Evolutionary conservation across 2,329 filamentous ascomycete genomes (phyloP).

Genomic region (Curvularia sp.): DNA sequence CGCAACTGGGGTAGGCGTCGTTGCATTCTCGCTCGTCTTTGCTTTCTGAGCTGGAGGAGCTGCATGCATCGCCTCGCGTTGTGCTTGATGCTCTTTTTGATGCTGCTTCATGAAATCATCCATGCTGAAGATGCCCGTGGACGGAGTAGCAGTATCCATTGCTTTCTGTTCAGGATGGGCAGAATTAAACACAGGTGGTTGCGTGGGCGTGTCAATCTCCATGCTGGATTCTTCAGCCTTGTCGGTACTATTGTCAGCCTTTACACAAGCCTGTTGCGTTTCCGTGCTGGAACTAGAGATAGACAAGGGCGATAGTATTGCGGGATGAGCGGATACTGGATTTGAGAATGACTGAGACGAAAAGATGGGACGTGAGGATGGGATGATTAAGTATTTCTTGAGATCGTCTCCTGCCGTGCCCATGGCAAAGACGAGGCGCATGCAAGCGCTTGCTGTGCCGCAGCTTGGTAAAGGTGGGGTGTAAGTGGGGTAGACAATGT

Average conservation of each 20-base stretch:
- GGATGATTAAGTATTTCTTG: conserved; percentile 29
- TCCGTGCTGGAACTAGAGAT: neutral
- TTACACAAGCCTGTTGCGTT: neutral
- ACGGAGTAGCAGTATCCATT: neutral
- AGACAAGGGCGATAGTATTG: neutral
- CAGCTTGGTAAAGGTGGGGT: conserved; percentile 5
- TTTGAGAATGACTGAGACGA: conserved; percentile 32
- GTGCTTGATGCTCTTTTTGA: conserved; percentile 15
- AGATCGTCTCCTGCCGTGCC: conserved; percentile 29
- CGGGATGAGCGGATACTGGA: neutral
- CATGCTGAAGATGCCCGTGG: conserved; percentile 24
- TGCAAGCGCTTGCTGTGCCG: conserved; percentile 11
- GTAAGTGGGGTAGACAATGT: conserved; percentile 8
- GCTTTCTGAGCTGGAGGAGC: conserved; percentile 16
- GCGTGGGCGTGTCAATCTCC: conserved; percentile 18
- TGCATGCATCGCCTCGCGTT: conserved; percentile 13
- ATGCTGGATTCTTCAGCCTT: conserved; percentile 13
- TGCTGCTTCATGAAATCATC: conserved; percentile 31
- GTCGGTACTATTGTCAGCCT: neutral
- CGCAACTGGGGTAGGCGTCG: conserved; percentile 24
- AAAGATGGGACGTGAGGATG: neutral
- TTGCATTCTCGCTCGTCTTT: conserved; percentile 1
- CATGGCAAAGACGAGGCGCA: conserved; percentile 13
- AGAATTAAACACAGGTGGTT: neutral
- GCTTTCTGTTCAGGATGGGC: neutral